These are phyloP conservation scores for Magnusiomyces paraingens DNA, from an alignment of 1,139 yeast genomes.

Conservation along the genomic window DNA sequence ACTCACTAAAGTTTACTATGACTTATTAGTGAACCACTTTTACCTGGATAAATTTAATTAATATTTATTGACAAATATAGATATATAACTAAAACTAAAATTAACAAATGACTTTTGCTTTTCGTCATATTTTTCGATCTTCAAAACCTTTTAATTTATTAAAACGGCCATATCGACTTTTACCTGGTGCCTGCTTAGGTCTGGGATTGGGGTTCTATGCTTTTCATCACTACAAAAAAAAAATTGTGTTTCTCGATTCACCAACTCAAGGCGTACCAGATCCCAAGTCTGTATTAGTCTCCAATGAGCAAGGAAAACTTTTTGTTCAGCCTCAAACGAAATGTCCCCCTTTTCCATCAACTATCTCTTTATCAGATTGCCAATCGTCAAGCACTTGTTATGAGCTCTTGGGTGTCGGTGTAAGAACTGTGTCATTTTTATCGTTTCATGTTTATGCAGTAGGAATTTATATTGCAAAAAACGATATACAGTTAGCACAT, in stretches of 20 bases:
- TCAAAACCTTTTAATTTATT: too few species aligned
- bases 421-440: constrained; percentile 73
- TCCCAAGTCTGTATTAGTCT: constrained; percentile 2
- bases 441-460: constrained; percentile 81
- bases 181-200: too few species aligned
- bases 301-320: constrained; percentile 9
- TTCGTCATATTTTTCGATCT: too few species aligned
- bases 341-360: constrained; percentile 15
- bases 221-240: not conserved
- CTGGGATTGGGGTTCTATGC: too few species aligned
- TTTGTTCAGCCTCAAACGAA: constrained; percentile 16
- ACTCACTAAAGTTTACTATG: too few species aligned
- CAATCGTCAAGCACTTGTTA: constrained; percentile 31
- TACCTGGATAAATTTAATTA: too few species aligned
- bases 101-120: too few species aligned
- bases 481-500: constrained; percentile 46
- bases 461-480: constrained; percentile 66
- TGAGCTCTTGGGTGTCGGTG: constrained; percentile 68
- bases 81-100: too few species aligned
- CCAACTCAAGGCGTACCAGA: constrained; percentile 35
- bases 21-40: too few species aligned
- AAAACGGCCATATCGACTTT: too few species aligned
- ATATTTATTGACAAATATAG: too few species aligned
- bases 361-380: constrained; percentile 5
- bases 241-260: constrained; percentile 19